A percentile compares a stretch with the other conserved stretches of the same genome.
Conservation (phyloP, 371 early-diverging fungal species). For the Dichotomocladium elegans region DNA sequence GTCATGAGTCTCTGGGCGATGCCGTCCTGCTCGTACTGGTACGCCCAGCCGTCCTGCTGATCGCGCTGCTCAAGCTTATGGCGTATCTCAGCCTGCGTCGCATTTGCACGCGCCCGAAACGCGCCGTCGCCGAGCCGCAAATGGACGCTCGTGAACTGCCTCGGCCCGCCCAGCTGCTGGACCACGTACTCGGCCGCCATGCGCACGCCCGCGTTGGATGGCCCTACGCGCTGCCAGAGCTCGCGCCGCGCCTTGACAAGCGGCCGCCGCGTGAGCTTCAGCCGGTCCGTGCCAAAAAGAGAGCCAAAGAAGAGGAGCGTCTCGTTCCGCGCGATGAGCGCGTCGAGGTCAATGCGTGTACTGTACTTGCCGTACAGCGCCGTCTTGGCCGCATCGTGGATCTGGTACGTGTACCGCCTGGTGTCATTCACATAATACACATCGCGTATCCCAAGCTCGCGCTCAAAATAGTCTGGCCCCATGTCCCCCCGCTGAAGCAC, state of each 20-base stretch:
- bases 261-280: constrained; percentile 7
- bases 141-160: constrained; percentile 27
- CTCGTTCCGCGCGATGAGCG: constrained; percentile 15
- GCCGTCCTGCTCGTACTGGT: background rate
- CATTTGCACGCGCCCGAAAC: constrained; percentile 12
- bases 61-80: background rate
- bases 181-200: constrained; percentile 14
- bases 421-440: constrained; percentile 18
- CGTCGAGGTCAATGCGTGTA: constrained; percentile 11
- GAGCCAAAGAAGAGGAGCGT: constrained; percentile 28
- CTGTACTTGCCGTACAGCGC: constrained; percentile 6
- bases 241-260: constrained; percentile 4
- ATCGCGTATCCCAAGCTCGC: constrained; percentile 5
- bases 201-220: constrained; percentile 17
- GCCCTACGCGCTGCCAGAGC: constrained; percentile 9
- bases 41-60: background rate
- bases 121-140: constrained; percentile 31
- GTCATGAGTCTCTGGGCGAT: background rate
- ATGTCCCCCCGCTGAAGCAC: constrained; percentile 19
- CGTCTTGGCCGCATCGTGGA: constrained; percentile 15
- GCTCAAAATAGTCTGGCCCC: constrained; percentile 14
- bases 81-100: constrained; percentile 16
- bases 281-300: constrained; percentile 25
- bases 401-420: constrained; percentile 25
- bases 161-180: constrained; percentile 22